A percentile compares a stretch with the other conserved stretches of the same genome.
phyloP scores from a whole-genome alignment of 2,329 filamentous ascomycete genomes.

The Aureobasidium namibiae region DNA sequence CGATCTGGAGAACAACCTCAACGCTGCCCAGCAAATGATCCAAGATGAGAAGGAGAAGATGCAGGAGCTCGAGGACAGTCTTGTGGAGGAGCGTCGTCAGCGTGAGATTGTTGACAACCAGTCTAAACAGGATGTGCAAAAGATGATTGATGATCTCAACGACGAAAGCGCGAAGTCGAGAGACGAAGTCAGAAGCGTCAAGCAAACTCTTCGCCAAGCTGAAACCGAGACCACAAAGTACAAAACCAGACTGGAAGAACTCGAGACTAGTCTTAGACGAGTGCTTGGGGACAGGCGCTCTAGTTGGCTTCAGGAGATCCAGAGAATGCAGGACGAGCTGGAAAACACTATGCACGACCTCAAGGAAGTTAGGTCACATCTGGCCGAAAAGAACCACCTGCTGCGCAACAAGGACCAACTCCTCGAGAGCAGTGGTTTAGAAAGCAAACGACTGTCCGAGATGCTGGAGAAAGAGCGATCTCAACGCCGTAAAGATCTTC shows the following conservation, averaged over 20 bases:
- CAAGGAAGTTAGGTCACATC: conserved; percentile 63
- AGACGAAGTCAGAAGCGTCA: conserved; percentile 74
- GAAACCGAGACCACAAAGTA: conserved; percentile 85
- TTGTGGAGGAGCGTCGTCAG: conserved; percentile 74
- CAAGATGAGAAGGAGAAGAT: conserved; percentile 71
- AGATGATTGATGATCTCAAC: conserved; percentile 88
- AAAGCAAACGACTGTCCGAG: conserved; percentile 75
- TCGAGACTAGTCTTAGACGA: conserved; percentile 81
- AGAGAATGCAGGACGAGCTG: conserved; percentile 78
- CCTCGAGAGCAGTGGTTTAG: conserved; percentile 80
- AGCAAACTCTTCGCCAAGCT: conserved; percentile 72
- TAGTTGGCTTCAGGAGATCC: conserved; percentile 72
- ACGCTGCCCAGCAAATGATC: conserved; percentile 69
- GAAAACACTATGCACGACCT: conserved; percentile 78
- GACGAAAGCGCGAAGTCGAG: conserved; percentile 71
- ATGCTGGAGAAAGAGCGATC: conserved; percentile 86
- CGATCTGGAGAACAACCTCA: conserved; percentile 76
- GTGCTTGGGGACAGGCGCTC: conserved; percentile 79
- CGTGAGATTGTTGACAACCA: conserved; percentile 76
- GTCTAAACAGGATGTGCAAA: conserved; percentile 92
- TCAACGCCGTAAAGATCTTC: conserved; percentile 75
- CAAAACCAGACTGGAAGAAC: conserved; percentile 82
- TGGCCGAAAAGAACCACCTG: conserved; percentile 84
- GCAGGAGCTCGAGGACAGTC: conserved; percentile 48
- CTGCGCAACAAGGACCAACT: conserved; percentile 83